Evolutionary conservation across 805 yeast species (phyloP), one percentile per base, ranked within the genome.

Genomic region (Ogataea corticis): DNA sequence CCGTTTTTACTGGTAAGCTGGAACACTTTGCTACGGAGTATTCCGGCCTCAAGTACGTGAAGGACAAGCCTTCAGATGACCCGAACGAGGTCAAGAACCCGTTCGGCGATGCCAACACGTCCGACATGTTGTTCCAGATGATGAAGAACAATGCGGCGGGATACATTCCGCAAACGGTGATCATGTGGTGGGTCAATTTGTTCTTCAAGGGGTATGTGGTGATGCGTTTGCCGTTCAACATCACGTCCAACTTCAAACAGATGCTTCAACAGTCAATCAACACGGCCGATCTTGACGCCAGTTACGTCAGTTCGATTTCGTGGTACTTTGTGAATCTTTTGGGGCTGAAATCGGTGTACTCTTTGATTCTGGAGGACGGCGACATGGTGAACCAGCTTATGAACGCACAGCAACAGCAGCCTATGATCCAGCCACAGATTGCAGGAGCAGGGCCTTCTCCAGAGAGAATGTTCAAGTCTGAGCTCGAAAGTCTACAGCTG

Each of bases 151-250:
- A 89, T 61, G 69, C 89, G 52, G 83, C 91, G 60, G 87, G 82
- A 66, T 87, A 83, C 62, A 78, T 90, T 15, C 97, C 98, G 2
- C 98, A 94, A 68, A 88, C 97, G 0, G 65, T 91, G 32, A 85
- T 91, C 52, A 91, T 94, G 97, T 89, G 90, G 59, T 94, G 97
- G 96, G 92, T 92, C 49, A 88, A 87, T 59, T 87, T 82, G 58
- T 91, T 92, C 69, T 94, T 89, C 65, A 88, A 92, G 12, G 97
- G 97, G 0, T 89, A 90, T 52, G 83, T 91, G 13, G 79, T 89
- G 39, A 86, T 86, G 86, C 81, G 81, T 61, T 71, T 94, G 43
- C 99, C 99, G 14, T 94, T 94, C 69, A 96, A 96, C 2, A 70
- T 94, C 45, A 94, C 98, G 0, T 74, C 82, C 27, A 82, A 91